Evolutionary conservation across 2,329 filamentous ascomycete genomes (phyloP), one percentile per base, ranked within the genome.

Genomic region (Colletotrichum liriopes): DNA sequence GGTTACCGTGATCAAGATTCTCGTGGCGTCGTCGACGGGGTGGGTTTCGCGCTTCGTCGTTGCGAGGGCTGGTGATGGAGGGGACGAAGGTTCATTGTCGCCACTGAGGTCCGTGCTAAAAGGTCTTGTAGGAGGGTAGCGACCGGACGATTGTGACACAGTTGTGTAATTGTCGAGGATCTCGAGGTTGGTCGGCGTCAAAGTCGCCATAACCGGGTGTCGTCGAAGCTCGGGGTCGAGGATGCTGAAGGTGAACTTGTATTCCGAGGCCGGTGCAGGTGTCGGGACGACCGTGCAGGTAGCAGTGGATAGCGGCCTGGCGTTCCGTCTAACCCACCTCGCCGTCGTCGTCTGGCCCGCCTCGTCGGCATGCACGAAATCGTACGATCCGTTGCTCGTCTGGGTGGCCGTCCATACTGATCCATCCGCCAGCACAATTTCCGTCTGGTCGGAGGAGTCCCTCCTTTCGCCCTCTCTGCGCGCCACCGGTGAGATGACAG

Each of bases 171-270:
- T 86, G 75, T 95, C 91, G 72, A 91, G 89, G 59, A 96, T 88
- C 61, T 94, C 91, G 39, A 96, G 87, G 16, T 87, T 89, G 5
- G 86, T 85, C 16, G 87, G 86, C 4, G 89, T 91, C 55, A 96
- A 85, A 2, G 87, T 90, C 0, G 92, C 93, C 82, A 95, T 88
- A 77, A 95, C 89, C 5, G 94, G 93, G 78, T 96, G 93, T 16
- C 92, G 89, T 43, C 92, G 86, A 11, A 88, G 89, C 58, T 88
- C 87, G 0, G 93, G 89, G 75, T 93, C 90, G 76, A 96, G 91
- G 73, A 94, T 90, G 82, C 92, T 94, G 79, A 96, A 96, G 11
- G 90, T 94, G 83, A 92, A 95, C 78, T 90, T 91, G 69, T 82
- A 84, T 58, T 89, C 88, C 1, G 77, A 73, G 2, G 81, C 75